A percentile compares a stretch with the other conserved stretches of the same genome.
These are phyloP conservation scores for Ceratocystiopsis sp. DNA, from an alignment of 2,329 filamentous ascomycete species.

Conservation along the genomic window DNA sequence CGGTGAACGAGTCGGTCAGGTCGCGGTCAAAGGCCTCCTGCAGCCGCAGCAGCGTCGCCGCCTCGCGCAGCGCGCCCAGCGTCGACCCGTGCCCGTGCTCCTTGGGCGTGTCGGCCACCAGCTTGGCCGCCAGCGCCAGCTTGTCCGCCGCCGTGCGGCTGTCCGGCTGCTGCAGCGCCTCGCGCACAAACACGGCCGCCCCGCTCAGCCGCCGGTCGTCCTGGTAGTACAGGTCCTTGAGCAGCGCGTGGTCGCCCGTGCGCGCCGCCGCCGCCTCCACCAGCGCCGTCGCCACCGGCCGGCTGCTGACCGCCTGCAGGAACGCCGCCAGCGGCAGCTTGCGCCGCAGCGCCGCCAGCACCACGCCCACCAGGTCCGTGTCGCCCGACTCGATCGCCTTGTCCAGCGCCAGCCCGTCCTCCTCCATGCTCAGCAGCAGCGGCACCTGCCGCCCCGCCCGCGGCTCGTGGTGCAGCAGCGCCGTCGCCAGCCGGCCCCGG, in stretches of 20 bases:
- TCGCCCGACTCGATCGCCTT: conserved; percentile 95
- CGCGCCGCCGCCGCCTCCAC: conserved; percentile 65
- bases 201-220: conserved; percentile 84
- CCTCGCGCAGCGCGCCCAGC: conserved; percentile 60
- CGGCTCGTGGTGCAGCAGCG: conserved; percentile 83
- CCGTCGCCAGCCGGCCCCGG: conserved; percentile 70
- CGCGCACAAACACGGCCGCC: conserved; percentile 69
- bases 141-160: conserved; percentile 63
- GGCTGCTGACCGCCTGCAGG: conserved; percentile 76
- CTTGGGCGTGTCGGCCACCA: conserved; percentile 47
- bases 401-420: conserved; percentile 86
- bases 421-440: conserved; percentile 82
- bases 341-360: conserved; percentile 73
- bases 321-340: conserved; percentile 82
- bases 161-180: conserved; percentile 60
- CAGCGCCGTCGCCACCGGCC: conserved; percentile 72
- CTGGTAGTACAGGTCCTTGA: conserved; percentile 96
- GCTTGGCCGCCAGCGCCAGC: conserved; percentile 66
- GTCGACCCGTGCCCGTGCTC: conserved; percentile 65
- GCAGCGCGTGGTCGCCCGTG: conserved; percentile 56
- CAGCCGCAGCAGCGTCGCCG: conserved; percentile 60
- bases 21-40: conserved; percentile 82
- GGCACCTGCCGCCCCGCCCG: conserved; percentile 93
- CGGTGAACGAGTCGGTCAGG: conserved; percentile 57
- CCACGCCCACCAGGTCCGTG: conserved; percentile 80